A percentile compares a stretch with the other conserved stretches of the same genome.
These are phyloP conservation scores for Ilex aquifolium DNA, from an alignment of 257 asterid species.

Conservation along the genomic window DNA sequence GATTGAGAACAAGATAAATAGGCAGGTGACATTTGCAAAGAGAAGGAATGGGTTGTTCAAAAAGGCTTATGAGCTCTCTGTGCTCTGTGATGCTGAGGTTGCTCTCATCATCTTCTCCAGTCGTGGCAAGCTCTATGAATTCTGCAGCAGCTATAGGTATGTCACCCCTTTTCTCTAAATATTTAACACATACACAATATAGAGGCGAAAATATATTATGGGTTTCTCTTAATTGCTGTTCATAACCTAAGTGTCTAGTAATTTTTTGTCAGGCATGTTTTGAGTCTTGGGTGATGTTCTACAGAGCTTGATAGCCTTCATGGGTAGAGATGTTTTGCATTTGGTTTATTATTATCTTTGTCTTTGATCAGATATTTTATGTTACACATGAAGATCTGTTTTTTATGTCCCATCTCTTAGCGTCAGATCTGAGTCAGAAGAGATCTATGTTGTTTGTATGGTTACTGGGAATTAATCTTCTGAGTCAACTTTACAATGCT, in stretches of 20 bases:
- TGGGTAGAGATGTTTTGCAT: neutral
- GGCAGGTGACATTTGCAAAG: conserved; percentile 69
- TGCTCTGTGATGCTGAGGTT: too few relatives aligned
- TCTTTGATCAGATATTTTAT: neutral
- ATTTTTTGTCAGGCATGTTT: neutral
- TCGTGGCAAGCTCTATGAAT: neutral
- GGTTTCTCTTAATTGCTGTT: too few relatives aligned
- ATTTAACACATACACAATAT: neutral
- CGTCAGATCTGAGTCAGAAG: neutral
- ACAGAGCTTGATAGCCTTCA: neutral
- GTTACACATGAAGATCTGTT: neutral
- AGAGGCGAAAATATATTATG: neutral
- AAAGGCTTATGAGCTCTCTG: conserved; percentile 46
- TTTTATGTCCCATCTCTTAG: neutral
- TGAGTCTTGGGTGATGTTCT: neutral
- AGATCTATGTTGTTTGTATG: too few relatives aligned
- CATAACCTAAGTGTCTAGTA: too few relatives aligned
- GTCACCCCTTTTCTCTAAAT: neutral
- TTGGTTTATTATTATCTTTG: neutral
- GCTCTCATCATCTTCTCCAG: neutral
- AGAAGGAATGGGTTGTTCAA: conserved; percentile 64
- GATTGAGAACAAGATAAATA: conserved; percentile 67
- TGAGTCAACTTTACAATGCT: too few relatives aligned
- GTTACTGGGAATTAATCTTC: too few relatives aligned
- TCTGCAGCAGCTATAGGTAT: conserved; percentile 1